These are phyloP conservation scores for Pseudocercospora pini-densiflorae DNA, from an alignment of 2,329 filamentous ascomycete genomes.

Conservation along the genomic window DNA sequence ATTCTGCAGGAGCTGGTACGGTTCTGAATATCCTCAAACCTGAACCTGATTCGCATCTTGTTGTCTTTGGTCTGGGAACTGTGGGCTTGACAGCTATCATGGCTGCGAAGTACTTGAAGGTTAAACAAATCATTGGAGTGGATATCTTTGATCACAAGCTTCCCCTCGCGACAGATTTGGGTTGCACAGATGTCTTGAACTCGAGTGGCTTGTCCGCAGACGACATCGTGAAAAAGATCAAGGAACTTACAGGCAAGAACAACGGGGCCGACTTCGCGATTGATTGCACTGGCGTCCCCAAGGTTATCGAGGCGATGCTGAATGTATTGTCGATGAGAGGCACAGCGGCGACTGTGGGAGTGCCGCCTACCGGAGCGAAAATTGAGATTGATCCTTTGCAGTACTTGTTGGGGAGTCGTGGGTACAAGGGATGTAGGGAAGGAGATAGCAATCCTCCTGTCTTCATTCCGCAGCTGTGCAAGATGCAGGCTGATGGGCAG, in stretches of 20 bases:
- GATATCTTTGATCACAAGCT: constrained; percentile 29
- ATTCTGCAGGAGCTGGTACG: constrained; percentile 21
- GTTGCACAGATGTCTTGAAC: constrained; percentile 26
- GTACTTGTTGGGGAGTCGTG: constrained; percentile 22
- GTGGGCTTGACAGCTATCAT: constrained; percentile 30
- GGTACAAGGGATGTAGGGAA: constrained; percentile 24
- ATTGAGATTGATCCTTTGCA: constrained; percentile 23
- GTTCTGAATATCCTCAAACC: constrained; percentile 29
- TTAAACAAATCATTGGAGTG: constrained; percentile 30
- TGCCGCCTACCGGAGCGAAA: constrained; percentile 25
- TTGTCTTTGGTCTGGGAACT: constrained; percentile 28
- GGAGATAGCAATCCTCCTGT: constrained; percentile 23
- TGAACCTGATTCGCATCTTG: constrained; percentile 17
- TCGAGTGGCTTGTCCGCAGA: constrained; percentile 9
- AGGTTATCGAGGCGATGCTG: constrained; percentile 27
- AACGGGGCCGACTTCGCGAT: constrained; percentile 24
- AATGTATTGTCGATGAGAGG: constrained; percentile 26
- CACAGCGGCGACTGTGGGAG: constrained; percentile 28
- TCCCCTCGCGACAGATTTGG: constrained; percentile 24
- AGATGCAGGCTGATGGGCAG: constrained; percentile 25
- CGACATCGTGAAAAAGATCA: constrained; percentile 22
- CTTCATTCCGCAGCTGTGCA: constrained; percentile 24
- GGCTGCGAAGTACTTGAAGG: constrained; percentile 26
- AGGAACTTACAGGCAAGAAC: constrained; percentile 19
- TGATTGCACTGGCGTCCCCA: constrained; percentile 26